A percentile compares a stretch with the other conserved stretches of the same genome.
Conservation (phyloP, 768 basidiomycete genomes). For the Lyophyllum shimeji region DNA sequence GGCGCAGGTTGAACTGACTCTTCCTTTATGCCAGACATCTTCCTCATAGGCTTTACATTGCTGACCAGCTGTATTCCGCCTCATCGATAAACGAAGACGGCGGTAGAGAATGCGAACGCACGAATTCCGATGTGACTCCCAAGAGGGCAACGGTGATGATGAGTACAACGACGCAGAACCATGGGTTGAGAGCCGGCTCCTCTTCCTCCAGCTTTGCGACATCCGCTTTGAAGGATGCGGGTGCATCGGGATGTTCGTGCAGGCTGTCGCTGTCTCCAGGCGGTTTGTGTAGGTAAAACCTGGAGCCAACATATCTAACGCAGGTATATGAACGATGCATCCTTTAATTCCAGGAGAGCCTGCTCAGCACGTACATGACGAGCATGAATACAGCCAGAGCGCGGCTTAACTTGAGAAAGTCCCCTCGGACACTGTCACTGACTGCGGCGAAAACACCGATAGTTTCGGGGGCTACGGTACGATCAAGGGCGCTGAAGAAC, state of each 20-base stretch:
- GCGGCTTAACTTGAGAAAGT: constrained; percentile 61
- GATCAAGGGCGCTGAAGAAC: constrained; percentile 60
- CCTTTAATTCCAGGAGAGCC: too few relatives aligned
- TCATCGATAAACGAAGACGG: not conserved
- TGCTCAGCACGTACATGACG: constrained; percentile 41
- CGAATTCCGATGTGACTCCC: constrained; percentile 70
- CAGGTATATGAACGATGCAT: too few relatives aligned
- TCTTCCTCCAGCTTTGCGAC: constrained; percentile 31
- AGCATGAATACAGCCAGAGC: constrained; percentile 64
- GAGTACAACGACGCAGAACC: constrained; percentile 56
- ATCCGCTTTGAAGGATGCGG: constrained; percentile 42
- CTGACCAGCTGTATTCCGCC: constrained; percentile 51
- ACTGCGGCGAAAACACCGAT: constrained; percentile 25
- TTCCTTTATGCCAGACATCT: constrained; percentile 34
- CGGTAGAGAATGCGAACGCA: constrained; percentile 26
- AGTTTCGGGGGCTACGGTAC: constrained; percentile 17
- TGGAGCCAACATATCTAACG: constrained; percentile 59
- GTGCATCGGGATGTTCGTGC: constrained; percentile 41
- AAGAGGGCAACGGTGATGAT: constrained; percentile 52
- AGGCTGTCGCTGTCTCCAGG: constrained; percentile 55
- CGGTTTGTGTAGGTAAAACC: constrained; percentile 68
- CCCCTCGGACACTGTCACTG: constrained; percentile 41
- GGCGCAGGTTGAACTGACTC: constrained; percentile 40
- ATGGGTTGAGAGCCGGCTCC: constrained; percentile 62
- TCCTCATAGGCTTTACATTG: constrained; percentile 57